A percentile compares a stretch with the other conserved stretches of the same genome.
phyloP scores from a whole-genome alignment of 176 grass and related monocot genomes.

The Oryza brachyantha region DNA sequence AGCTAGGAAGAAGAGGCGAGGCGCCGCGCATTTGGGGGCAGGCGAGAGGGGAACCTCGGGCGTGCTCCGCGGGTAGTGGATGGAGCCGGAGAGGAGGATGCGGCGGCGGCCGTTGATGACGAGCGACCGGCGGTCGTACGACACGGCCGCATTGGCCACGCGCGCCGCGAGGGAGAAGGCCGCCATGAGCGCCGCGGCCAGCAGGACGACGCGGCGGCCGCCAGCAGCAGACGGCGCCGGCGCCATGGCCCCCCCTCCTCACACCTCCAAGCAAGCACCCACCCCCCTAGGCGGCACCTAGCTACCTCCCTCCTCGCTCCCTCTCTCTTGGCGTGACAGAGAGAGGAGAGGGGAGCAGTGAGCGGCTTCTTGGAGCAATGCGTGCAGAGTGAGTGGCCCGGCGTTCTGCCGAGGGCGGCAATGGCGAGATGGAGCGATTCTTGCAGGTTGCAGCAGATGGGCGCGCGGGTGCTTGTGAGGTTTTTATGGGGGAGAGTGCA shows the following conservation, averaged over 20 bases:
- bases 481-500: not conserved
- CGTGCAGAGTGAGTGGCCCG: constrained; percentile 1
- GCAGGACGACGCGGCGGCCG: not conserved
- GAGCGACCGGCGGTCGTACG: constrained; percentile 79
- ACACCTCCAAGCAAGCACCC: not conserved
- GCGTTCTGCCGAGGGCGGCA: constrained; percentile 32
- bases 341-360: not conserved
- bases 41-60: constrained; percentile 47
- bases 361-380: constrained; percentile 26
- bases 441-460: not conserved
- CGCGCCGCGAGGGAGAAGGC: constrained; percentile 17
- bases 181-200: constrained; percentile 24
- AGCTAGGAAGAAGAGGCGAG: not conserved
- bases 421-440: constrained; percentile 40
- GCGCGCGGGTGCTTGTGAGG: not conserved
- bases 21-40: constrained; percentile 29
- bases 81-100: constrained; percentile 94
- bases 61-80: constrained; percentile 92
- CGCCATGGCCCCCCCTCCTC: not conserved
- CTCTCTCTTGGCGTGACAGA: not conserved
- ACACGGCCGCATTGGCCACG: constrained; percentile 51
- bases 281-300: no score
- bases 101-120: constrained; percentile 75
- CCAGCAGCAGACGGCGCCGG: no score
- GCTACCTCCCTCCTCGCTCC: not conserved